A percentile compares a stretch with the other conserved stretches of the same genome.
These are phyloP conservation scores for Blastobotrys malaysiensis DNA, from an alignment of 1,139 yeast species.

Conservation along the genomic window DNA sequence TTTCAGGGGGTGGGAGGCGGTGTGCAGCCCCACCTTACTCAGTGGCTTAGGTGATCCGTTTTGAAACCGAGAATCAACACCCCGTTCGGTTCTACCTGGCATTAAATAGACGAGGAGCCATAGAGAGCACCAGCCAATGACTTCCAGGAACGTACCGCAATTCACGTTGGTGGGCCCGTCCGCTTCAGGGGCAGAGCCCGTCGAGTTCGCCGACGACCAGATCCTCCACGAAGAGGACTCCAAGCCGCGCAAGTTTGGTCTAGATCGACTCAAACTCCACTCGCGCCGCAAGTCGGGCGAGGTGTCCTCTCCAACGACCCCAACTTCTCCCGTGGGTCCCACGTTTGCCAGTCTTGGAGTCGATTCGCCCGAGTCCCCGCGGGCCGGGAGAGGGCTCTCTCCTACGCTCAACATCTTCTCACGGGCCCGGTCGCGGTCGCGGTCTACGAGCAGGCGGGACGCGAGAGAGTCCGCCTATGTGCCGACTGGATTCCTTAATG, in stretches of 20 bases:
- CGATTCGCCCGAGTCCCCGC: slow-evolving; percentile 1
- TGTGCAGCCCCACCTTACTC: background rate
- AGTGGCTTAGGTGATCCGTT: background rate
- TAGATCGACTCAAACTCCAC: background rate
- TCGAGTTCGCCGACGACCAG: background rate
- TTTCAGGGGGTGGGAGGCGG: background rate
- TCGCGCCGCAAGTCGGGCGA: background rate
- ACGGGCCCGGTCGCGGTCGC: slow-evolving; percentile 2
- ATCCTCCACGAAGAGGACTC: background rate
- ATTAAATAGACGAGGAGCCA: background rate
- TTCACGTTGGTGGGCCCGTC: slow-evolving; percentile 5
- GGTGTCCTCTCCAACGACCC: background rate
- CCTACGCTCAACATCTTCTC: slow-evolving; percentile 1
- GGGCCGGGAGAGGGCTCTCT: slow-evolving; percentile 1
- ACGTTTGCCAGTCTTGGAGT: background rate
- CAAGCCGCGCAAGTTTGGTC: background rate
- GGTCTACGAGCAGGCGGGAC: background rate
- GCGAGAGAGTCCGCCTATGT: slow-evolving; percentile 4
- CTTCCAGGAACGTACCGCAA: slow-evolving; percentile 3
- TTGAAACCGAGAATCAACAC: no score
- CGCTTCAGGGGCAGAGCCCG: slow-evolving; percentile 1
- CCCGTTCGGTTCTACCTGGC: no score
- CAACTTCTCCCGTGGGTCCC: background rate
- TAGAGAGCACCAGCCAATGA: background rate
- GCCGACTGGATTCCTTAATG: slow-evolving; percentile 2